Conservation (phyloP, 208 protist genomes). For the Plasmodiophora brassicae region DNA sequence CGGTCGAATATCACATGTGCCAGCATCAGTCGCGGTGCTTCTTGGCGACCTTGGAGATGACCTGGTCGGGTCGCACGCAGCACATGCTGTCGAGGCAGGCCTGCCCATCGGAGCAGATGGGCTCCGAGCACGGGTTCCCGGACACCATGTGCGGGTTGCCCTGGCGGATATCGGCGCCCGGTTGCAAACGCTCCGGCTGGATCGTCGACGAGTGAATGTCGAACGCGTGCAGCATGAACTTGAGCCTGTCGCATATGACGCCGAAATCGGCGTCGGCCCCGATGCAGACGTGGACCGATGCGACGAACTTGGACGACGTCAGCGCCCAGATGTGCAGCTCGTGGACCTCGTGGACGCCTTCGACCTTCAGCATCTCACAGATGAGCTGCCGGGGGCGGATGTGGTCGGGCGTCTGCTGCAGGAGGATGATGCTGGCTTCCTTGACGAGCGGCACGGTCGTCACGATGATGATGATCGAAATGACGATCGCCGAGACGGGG, state of each 20-base stretch:
- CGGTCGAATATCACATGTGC: too few species aligned
- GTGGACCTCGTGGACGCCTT: constrained; percentile 42
- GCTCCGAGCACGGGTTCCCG: too few species aligned
- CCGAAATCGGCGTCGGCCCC: background rate
- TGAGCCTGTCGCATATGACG: background rate
- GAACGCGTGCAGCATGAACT: background rate
- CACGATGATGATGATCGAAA: constrained; percentile 37
- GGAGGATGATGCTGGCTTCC: constrained; percentile 30
- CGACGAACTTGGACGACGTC: background rate
- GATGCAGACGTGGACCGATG: constrained; percentile 43
- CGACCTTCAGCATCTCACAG: constrained; percentile 13
- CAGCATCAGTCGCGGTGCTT: too few species aligned
- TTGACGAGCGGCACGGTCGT: constrained; percentile 5
- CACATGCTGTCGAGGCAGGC: too few species aligned
- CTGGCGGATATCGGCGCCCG: too few species aligned
- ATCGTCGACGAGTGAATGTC: constrained; percentile 19
- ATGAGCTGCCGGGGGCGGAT: constrained; percentile 36
- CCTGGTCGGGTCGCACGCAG: too few species aligned
- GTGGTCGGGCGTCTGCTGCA: constrained; percentile 25
- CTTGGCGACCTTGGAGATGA: too few species aligned
- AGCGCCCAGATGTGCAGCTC: constrained; percentile 55
- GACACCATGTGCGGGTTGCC: too few species aligned
- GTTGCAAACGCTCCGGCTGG: constrained; percentile 25
- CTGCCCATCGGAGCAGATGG: too few species aligned
- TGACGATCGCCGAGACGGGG: constrained; percentile 45